Evolutionary conservation across 805 yeast genomes (phyloP).

Genomic region (Hermanozyma aechmeae): DNA sequence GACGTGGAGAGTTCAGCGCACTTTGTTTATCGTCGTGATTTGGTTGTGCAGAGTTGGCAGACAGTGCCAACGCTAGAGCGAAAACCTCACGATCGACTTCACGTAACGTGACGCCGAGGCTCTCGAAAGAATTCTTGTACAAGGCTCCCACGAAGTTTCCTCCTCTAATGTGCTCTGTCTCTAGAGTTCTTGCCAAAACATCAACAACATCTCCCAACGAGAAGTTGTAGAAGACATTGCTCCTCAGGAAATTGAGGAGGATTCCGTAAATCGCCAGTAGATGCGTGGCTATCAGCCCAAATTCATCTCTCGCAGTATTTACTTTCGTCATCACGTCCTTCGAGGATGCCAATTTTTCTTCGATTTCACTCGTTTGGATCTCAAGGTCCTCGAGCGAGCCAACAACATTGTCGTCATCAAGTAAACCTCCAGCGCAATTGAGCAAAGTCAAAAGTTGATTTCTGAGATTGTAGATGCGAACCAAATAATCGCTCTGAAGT

Average conservation of each 20-base stretch:
- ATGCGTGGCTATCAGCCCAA: conserved; percentile 44
- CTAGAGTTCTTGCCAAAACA: conserved; percentile 9
- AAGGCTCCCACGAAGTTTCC: no score
- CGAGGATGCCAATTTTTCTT: conserved; percentile 45
- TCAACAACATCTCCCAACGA: conserved; percentile 30
- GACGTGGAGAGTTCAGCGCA: no score
- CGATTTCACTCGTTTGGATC: conserved; percentile 46
- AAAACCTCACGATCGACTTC: conserved; percentile 42
- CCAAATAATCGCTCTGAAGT: conserved; percentile 51
- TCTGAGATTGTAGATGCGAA: conserved; percentile 48
- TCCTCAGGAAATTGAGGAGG: conserved; percentile 23
- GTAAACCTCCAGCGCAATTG: conserved; percentile 47
- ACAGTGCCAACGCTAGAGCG: conserved; percentile 31
- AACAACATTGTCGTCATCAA: conserved; percentile 58
- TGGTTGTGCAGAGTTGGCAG: no score
- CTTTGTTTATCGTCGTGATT: no score
- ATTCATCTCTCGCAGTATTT: conserved; percentile 37
- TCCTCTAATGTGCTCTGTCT: no score
- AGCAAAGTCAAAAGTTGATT: conserved; percentile 50
- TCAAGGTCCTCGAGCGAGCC: conserved; percentile 58
- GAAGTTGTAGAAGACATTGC: conserved; percentile 53
- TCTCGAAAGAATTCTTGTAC: no score
- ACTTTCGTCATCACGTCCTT: conserved; percentile 45
- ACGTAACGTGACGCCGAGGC: no score
- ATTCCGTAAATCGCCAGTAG: conserved; percentile 43